Base-by-base conservation (phyloP, 371 early-diverging fungal species). In the Mortierella sp. region DNA sequence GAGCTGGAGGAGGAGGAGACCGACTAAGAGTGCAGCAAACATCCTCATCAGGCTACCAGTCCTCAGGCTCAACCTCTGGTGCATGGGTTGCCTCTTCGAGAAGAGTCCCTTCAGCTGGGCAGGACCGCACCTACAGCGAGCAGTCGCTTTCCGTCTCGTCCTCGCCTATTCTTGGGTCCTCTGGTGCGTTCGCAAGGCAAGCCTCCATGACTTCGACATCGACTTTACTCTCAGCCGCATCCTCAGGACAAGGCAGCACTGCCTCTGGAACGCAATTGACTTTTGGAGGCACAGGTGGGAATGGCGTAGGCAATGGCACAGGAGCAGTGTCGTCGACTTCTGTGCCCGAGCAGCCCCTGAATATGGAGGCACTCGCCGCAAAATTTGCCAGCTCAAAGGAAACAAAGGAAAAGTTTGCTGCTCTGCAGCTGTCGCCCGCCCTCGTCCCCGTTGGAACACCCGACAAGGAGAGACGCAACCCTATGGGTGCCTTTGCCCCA, bases 311-410 rank as follows among this genome's bases (percentile, higher is more conserved):
- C 51, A 61, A 43, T 69, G 53, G 48, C 53, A 0, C 55, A 70
- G 57, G 28, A 31, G 10, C 69, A 67, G 51, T 31, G 26, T 28
- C 40, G 50, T 28, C 74, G 21, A 34, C 72, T 16, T 61, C 78
- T 24, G 75, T 75, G 48, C 9, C 67, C 40, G 51, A 69, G 57
- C 81, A 80, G 44, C 80, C 85, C 50, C 48, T 84, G 73, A 84
- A 84, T 43, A 59, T 84, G 78, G 85, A 80, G 21, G 78, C 72
- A 11, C 73, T 84, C 26, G 84, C 80, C 10, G 85, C 85, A 64
- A 79, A 80, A 70, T 83, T 83, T 69, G 83, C 83, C n/a, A 73
- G 73, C 71, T 73, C 77, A 13, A 75, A 75, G 71, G 78, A 74
- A 74, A 71, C 50, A 34, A 82, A 82, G 71, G 83, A 79, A 64